Base-by-base conservation (phyloP, 1,284 basidiomycete genomes). In the Salmacisia buchloeana region DNA sequence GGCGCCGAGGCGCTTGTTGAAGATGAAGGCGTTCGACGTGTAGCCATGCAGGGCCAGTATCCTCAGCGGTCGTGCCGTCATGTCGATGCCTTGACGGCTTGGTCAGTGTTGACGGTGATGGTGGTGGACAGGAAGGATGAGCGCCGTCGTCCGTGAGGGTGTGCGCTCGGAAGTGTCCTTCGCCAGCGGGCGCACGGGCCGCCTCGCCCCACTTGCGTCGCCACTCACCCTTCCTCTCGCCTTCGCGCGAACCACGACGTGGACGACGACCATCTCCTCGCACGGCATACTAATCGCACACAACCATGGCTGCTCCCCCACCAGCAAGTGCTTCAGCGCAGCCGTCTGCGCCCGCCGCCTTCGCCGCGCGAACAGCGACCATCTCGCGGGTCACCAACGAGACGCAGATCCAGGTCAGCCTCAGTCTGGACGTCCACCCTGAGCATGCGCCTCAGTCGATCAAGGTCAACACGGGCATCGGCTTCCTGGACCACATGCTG, bases 381-480 rank as follows among this genome's bases (percentile, higher is more conserved):
- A 83, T 97, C 62, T 86, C 87, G 54, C 86, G 94, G 64, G 90
- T 90, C 77, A 97, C 96, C 10, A 90, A 87, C 76, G 96, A 99
- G 83, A 98, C 96, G 0, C 83, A 89, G 69, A 94, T 98, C 72
- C 85, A 89, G 46, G 88, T 94, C 70, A 85, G 83, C 31, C 84
- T 98, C 69, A 85, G 88, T 73, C 86, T 99, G 62, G 96, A 98
- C 82, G 87, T 87, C 75, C 83, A 85, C 13, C 86, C 90, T 1
- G 88, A 87, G 2, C 75, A 81, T 10, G 74, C 83, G 52, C 83
- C 83, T 61, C 96, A 97, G 81, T 82, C 82, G 34, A 98, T 98
- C 77, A 84, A 89, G 56, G 85, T 99, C 66, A 88, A 87, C 39
- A 98, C 96, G 1, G 96, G 96, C 27, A 94, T 99, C 68, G 96